These are phyloP conservation scores for Aspergillus sp. DNA, from an alignment of 2,329 filamentous ascomycete genomes.

Conservation along the genomic window DNA sequence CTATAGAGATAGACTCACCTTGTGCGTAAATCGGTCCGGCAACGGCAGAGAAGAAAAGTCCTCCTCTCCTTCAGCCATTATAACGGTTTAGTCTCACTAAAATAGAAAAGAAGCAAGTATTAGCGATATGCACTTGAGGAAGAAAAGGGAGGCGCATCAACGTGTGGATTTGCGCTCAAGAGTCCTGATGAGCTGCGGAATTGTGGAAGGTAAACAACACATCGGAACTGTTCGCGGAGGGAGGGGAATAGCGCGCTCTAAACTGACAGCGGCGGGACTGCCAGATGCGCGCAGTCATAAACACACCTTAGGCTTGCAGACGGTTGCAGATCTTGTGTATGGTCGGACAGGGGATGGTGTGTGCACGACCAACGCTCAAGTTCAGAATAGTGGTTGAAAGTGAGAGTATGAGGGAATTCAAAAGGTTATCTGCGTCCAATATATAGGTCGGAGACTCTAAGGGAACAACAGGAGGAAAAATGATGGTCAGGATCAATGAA, in stretches of 20 bases:
- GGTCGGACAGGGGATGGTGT: slow-evolving; percentile 12
- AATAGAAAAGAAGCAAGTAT: not conserved
- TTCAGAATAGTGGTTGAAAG: not conserved
- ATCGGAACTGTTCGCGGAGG: not conserved
- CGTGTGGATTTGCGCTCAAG: not conserved
- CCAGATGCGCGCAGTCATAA: not conserved
- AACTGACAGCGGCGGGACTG: not conserved
- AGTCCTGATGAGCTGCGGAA: not conserved
- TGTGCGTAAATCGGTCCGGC: slow-evolving; percentile 44
- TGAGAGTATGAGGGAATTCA: not conserved
- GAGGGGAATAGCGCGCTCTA: not conserved
- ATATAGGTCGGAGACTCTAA: not conserved
- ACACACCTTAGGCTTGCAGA: slow-evolving; percentile 19
- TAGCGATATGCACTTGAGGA: slow-evolving; percentile 2
- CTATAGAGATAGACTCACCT: slow-evolving; percentile 29
- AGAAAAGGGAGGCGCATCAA: not conserved
- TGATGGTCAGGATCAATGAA: not conserved
- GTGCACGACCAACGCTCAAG: not conserved
- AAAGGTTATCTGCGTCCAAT: not conserved
- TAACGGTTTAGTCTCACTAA: slow-evolving; percentile 18
- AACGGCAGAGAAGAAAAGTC: slow-evolving; percentile 46
- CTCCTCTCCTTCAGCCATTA: slow-evolving; percentile 44
- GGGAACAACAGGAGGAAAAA: not conserved
- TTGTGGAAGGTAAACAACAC: not conserved
- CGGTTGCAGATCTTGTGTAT: slow-evolving; percentile 18